A percentile compares a stretch with the other conserved stretches of the same genome.
Conservation (phyloP, 805 yeast species). For the Wickerhamiella azymoides region DNA sequence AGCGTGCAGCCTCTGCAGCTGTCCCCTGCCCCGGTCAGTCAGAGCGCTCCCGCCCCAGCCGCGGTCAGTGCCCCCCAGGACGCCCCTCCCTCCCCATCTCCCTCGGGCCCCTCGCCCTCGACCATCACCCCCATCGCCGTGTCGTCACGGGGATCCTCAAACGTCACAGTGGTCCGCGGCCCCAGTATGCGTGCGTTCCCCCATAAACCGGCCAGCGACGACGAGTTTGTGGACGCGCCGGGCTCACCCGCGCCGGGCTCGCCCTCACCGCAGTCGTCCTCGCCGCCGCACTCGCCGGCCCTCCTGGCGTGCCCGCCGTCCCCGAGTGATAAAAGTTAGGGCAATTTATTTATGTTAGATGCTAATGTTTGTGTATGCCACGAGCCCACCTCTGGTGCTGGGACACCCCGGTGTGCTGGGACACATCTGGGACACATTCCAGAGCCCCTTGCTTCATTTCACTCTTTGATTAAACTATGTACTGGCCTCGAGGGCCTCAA, state of each 20-base stretch:
- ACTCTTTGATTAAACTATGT: too few relatives aligned
- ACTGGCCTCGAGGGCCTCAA: slow-evolving; percentile 13
- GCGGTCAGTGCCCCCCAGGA: too few relatives aligned
- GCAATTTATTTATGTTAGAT: neutral
- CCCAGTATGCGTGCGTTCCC: slow-evolving; percentile 5
- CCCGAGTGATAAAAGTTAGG: slow-evolving; percentile 13
- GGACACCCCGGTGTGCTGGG: too few relatives aligned
- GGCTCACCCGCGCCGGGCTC: neutral
- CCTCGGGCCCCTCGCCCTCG: neutral
- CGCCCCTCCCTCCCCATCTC: too few relatives aligned
- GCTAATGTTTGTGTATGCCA: neutral
- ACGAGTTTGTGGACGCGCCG: slow-evolving; percentile 7
- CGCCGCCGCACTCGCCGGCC: slow-evolving; percentile 14
- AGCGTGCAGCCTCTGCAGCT: too few relatives aligned
- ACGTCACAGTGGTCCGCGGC: slow-evolving; percentile 3
- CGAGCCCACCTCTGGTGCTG: too few relatives aligned
- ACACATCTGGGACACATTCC: too few relatives aligned
- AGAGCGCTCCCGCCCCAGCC: too few relatives aligned
- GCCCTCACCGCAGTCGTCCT: slow-evolving; percentile 2
- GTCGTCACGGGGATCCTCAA: slow-evolving; percentile 1
- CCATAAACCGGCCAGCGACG: slow-evolving; percentile 1
- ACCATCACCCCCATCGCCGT: slow-evolving; percentile 2
- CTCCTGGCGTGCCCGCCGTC: slow-evolving; percentile 20
- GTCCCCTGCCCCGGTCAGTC: too few relatives aligned
- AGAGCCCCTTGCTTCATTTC: too few relatives aligned